Base-by-base conservation (phyloP, 2,329 filamentous ascomycete genomes). In the Fusarium lateritium region DNA sequence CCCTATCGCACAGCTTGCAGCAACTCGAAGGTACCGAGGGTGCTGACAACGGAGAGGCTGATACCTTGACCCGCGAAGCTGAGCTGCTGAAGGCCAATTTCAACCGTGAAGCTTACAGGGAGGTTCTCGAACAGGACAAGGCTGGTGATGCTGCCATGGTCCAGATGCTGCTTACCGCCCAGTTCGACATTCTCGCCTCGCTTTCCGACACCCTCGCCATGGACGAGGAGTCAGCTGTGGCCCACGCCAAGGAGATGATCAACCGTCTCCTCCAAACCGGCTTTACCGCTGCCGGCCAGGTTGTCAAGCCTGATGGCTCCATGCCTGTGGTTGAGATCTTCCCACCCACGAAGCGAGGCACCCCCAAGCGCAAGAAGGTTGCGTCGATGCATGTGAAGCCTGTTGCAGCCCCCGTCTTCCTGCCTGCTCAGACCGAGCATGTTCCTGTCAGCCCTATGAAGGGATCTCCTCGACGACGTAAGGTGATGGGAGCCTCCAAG, bases 111-210 rank as follows among this genome's bases (percentile, higher is more conserved):
- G 88, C 92, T 2, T 88, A 95, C 68, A 83, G 87, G 14, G 90
- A 93, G 53, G 88, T 98, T 21, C 79, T 94, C 13, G 94, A 98
- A 56, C 90, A 96, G 74, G 94, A 98, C 67, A 95, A 91, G 80
- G 85, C 87, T 26, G 92, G 91, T 14, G 94, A 98, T 76, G 88
- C 91, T 21, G 89, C 88, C 19, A 88, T 92, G 69, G 85, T 97
- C 75, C 94, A 98, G 79, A 88, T 93, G 50, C 86, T 99, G 56
- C 87, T 98, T 13, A 91, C 92, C 54, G 93, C 95, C 14, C 95
- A 98, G 75, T 97, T 99, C 72, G 94, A 98, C 74, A 95, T 94
- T 3, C 88, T 98, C 64, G 85, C 93, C 6, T 93, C 94, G 1
- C 87, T 99, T 55, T 89, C 91, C 56, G 92, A 93, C 70, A 93